Conservation (phyloP, 2,329 filamentous ascomycete genomes). For the Calonectria montana region DNA sequence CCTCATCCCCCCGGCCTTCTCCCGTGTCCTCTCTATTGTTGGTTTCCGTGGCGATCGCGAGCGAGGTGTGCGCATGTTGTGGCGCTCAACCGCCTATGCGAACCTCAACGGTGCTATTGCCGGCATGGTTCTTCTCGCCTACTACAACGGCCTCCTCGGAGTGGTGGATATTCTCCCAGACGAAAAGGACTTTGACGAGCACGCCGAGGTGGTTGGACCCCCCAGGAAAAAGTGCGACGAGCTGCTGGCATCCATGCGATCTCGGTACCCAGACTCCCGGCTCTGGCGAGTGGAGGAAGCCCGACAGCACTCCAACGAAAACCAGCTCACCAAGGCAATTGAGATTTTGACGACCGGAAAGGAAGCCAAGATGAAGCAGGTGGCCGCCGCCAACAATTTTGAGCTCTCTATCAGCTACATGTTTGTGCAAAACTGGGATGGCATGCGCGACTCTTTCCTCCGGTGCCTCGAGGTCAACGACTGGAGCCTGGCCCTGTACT, state of each 20-base stretch:
- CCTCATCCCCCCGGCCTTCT: slow-evolving; percentile 91
- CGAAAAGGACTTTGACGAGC: slow-evolving; percentile 61
- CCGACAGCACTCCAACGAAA: slow-evolving; percentile 76
- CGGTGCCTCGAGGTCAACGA: slow-evolving; percentile 83
- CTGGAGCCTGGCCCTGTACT: slow-evolving; percentile 92
- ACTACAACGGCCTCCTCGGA: slow-evolving; percentile 88
- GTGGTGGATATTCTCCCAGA: slow-evolving; percentile 88
- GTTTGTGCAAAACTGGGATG: slow-evolving; percentile 81
- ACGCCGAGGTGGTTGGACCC: slow-evolving; percentile 74
- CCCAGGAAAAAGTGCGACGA: slow-evolving; percentile 74
- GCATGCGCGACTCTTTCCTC: slow-evolving; percentile 80
- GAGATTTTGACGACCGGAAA: slow-evolving; percentile 69
- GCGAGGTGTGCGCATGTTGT: slow-evolving; percentile 85
- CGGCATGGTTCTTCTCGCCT: slow-evolving; percentile 82
- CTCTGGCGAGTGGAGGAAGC: slow-evolving; percentile 93
- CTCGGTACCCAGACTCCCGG: slow-evolving; percentile 81
- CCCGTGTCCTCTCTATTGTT: slow-evolving; percentile 85
- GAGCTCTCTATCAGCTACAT: slow-evolving; percentile 84
- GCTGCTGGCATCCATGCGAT: slow-evolving; percentile 79
- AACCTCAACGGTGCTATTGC: slow-evolving; percentile 96
- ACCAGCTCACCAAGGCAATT: slow-evolving; percentile 75
- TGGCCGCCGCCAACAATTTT: slow-evolving; percentile 86
- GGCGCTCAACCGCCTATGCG: slow-evolving; percentile 85
- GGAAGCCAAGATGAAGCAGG: slow-evolving; percentile 84
- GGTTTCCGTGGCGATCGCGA: slow-evolving; percentile 92